Base-by-base conservation (phyloP, 2,329 filamentous ascomycete genomes). In the Myriosclerotinia scirpicola region DNA sequence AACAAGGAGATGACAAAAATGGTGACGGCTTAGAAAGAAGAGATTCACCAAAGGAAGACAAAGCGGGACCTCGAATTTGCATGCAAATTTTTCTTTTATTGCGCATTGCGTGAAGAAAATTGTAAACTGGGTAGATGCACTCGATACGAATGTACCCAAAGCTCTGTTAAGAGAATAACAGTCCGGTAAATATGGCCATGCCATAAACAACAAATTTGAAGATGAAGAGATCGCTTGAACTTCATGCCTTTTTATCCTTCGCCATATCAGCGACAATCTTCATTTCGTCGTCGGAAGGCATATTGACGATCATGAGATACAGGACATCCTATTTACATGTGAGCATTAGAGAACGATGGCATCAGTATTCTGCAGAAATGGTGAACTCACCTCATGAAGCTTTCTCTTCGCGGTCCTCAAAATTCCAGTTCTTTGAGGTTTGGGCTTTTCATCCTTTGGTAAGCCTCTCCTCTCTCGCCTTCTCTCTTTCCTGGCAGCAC, bases 251-350 rank as follows among this genome's bases (percentile, higher is more conserved):
- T n/a, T 65, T 65, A 7, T 60, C 44, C 34, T 59, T 65, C 36
- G 22, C 7, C 30, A 65, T 42, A 26, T 26, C 34, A 7, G 64
- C 48, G 12, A 62, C 56, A 22, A 54, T 38, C 20, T 48, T 54
- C 48, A 66, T 30, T 54, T 62, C 64, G 15, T 62, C 56, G 0
- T 66, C 38, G 5, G 46, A 44, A 38, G 48, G 55, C 48, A 67
- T 59, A 26, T 74, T 83, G 15, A 83, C 81, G 67, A 84, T 80
- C 74, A 83, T 79, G 67, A 85, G 69, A 70, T 83, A 85, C 44
- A 84, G 68, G n/a, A 84, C 80, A 74, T 82, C 78, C 78, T 82
- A 67, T 38, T 42, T n/a, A 8, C 8, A 53, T 46, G 22, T 66
- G 53, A 68, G 61, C n/a, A 40, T 34, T 30, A 48, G 42, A 34